Evolutionary conservation across 164 flowering plant genomes (phyloP).

Genomic region (Piper longum): DNA sequence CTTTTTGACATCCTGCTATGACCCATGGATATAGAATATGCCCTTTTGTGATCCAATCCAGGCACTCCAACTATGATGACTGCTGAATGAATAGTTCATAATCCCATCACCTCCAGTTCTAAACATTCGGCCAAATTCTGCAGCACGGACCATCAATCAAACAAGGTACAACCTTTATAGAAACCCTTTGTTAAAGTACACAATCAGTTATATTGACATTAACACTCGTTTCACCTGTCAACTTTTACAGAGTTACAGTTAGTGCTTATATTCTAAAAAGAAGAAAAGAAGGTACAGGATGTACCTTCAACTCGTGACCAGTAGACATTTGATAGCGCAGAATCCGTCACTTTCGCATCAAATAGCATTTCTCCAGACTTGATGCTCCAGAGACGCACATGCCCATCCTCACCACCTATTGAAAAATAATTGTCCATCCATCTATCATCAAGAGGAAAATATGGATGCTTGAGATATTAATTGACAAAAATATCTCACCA

Average conservation of each 20-base stretch:
- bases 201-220: too few species aligned
- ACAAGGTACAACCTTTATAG: background rate
- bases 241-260: too few species aligned
- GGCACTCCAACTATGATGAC: slow-evolving; percentile 26
- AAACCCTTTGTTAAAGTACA: too few species aligned
- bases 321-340: slow-evolving; percentile 38
- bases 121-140: slow-evolving; percentile 8
- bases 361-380: slow-evolving; percentile 67
- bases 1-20: background rate
- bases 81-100: slow-evolving; percentile 1
- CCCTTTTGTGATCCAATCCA: slow-evolving; percentile 72
- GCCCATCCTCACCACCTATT: slow-evolving; percentile 80
- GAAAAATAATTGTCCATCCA: slow-evolving; percentile 3
- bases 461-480: background rate
- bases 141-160: background rate
- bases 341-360: slow-evolving; percentile 30
- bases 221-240: too few species aligned
- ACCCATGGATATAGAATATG: slow-evolving; percentile 29
- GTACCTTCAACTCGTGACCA: slow-evolving; percentile 26
- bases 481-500: slow-evolving; percentile 26
- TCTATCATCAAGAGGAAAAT: background rate
- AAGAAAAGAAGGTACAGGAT: slow-evolving; percentile 1
- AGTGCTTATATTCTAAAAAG: background rate
- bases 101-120: slow-evolving; percentile 5
- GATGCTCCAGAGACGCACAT: slow-evolving; percentile 63